These are phyloP conservation scores for Ophiosphaerella korrae DNA, from an alignment of 2,329 filamentous ascomycete genomes.

Conservation along the genomic window DNA sequence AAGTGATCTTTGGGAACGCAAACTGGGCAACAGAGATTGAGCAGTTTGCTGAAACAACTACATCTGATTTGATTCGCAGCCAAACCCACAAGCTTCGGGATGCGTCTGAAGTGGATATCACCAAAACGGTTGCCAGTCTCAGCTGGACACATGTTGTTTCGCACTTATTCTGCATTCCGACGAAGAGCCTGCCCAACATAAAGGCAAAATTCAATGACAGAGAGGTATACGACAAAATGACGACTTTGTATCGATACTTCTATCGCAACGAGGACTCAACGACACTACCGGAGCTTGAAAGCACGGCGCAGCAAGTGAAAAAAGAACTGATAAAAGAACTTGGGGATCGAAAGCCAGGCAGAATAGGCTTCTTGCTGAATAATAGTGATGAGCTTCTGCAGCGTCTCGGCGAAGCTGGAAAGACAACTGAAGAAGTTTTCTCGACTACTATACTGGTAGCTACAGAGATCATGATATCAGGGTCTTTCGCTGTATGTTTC, in stretches of 20 bases:
- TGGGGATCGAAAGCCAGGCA: neutral
- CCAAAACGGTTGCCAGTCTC: slow-evolving; percentile 33
- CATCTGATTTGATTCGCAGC: slow-evolving; percentile 33
- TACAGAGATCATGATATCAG: slow-evolving; percentile 4
- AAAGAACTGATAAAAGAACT: slow-evolving; percentile 4
- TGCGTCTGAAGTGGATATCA: slow-evolving; percentile 39
- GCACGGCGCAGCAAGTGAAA: slow-evolving; percentile 8
- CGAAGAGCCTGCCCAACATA: slow-evolving; percentile 23
- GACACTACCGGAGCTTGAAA: slow-evolving; percentile 19
- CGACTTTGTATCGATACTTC: slow-evolving; percentile 33
- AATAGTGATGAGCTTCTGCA: slow-evolving; percentile 7
- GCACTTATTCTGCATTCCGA: slow-evolving; percentile 32
- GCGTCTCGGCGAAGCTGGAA: slow-evolving; percentile 11
- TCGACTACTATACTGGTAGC: slow-evolving; percentile 6
- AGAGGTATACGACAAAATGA: slow-evolving; percentile 31
- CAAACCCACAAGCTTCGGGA: slow-evolving; percentile 37
- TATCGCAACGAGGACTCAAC: slow-evolving; percentile 35
- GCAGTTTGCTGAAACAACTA: slow-evolving; percentile 23
- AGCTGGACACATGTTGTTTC: slow-evolving; percentile 38
- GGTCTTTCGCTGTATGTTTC: slow-evolving; percentile 9
- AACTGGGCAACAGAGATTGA: slow-evolving; percentile 19
- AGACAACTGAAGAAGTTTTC: slow-evolving; percentile 12
- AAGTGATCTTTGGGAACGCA: slow-evolving; percentile 19
- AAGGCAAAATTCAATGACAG: slow-evolving; percentile 23
- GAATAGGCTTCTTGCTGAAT: slow-evolving; percentile 3